Evolutionary conservation across 2,329 filamentous ascomycete genomes (phyloP), one percentile per base, ranked within the genome.

Genomic region (Fusarium irregulare): DNA sequence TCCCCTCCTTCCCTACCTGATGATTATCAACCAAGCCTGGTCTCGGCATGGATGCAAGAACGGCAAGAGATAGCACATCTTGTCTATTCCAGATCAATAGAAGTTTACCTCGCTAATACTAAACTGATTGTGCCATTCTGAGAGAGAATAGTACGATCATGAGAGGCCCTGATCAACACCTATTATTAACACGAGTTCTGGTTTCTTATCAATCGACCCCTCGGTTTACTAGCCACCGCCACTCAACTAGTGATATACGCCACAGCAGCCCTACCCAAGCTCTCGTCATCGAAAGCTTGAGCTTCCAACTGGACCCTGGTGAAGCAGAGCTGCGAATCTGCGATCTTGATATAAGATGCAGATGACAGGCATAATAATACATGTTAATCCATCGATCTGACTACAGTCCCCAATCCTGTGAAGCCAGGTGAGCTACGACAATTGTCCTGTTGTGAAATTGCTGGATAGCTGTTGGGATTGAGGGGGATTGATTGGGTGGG

Each of bases 211-310:
- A 37, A n/a, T 37, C 34, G 6, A 37, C 34, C 18, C 34, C 34
- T 37, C 10, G 18, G 30, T 9, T 25, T 27, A 40, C 54, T 30
- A 40, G 44, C 30, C 54, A 49, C 27, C 18, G 37, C 34, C 41
- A 62, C 55, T 47, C 10, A 18, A 28, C 13, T 9, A 21, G n/a
- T 23, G 16, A 9, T 8, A 6, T 37, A 18, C 46, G 30, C 20
- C 27, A 30, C 41, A 48, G 34, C 27, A 44, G 51, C 60, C 51
- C 51, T 21, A 65, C 42, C 58, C 27, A 60, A 53, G 47, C 47
- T 50, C 28, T 40, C 49, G 32, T 47, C 41, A 48, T 64, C 16
- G 11, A 14, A 37, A 50, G 12, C 9, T 42, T 46, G 16, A 45
- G 53, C 58, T 50, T 44, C 13, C 21, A 28, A 9, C 18, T 11